Base-by-base conservation (phyloP, 805 yeast genomes). In the Kodamaea kakaduensis region DNA sequence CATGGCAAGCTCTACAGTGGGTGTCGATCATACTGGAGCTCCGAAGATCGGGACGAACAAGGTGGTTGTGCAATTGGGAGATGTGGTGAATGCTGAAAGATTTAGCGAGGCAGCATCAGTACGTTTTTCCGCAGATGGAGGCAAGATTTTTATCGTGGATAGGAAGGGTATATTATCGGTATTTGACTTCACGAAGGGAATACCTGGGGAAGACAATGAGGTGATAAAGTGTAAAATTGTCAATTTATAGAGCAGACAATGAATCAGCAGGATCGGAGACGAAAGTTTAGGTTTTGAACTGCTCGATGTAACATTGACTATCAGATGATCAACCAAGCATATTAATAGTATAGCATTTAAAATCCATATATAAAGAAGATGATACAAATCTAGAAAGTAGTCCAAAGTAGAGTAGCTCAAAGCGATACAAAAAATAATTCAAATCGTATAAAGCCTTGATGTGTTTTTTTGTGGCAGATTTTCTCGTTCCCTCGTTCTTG, bases 131-230 rank as follows among this genome's bases (percentile, higher is more conserved):
- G 71, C 77, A 7, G 86, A 84, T 52, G 97, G 97, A 0, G 88
- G 88, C 31, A 78, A 78, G 42, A 64, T 89, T 13, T 81, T 77
- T 46, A 71, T 78, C 3, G 71, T 87, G 10, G 97, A 89, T 56
- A 65, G 96, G 25, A 85, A 84, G 49, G 97, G 97, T 0, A 58
- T 77, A 0, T 61, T 88, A 30, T 79, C 80, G 43, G 75, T 88
- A 20, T 85, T 84, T 46, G 97, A 89, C 59, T 89, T 88, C 60
- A 84, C 93, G 9, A 89, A 87, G 35, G 96, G 94, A 2, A 58
- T 80, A 15, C 93, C 93, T 9, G 71, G 72, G 4, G 80, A 78
- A 43, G 78, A 77, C 46, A 71, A 70, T 16, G 81, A 78, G 12
- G 80, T 82, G 6, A 73, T 83, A 3, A 74, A 81, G 52, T 78